These are phyloP conservation scores for Podospora pseudoanserina DNA, from an alignment of 495 filamentous ascomycete genomes.

Conservation along the genomic window DNA sequence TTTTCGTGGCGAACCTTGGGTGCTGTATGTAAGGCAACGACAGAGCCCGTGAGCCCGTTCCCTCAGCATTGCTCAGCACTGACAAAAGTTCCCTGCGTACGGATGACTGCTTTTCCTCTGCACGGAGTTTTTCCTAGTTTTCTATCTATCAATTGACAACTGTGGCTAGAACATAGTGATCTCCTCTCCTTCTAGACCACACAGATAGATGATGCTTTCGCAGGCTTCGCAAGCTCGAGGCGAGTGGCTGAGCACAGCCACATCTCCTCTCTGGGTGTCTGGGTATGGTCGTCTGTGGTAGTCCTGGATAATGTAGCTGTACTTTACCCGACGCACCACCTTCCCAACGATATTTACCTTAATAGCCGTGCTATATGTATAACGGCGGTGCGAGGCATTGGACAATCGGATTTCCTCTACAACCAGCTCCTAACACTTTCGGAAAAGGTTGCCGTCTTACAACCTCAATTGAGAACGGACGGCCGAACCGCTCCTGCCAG, in stretches of 20 bases:
- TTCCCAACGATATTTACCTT: not conserved
- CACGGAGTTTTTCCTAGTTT: too few species aligned
- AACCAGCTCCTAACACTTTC: not conserved
- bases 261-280: not conserved
- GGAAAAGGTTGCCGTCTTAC: not conserved
- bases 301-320: constrained; percentile 1
- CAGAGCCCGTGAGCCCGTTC: too few species aligned
- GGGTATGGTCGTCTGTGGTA: not conserved
- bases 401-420: not conserved
- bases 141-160: too few species aligned
- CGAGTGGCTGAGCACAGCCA: not conserved
- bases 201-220: too few species aligned
- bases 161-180: too few species aligned
- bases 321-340: not conserved
- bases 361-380: not conserved
- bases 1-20: too few species aligned
- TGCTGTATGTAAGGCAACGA: too few species aligned
- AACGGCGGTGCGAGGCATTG: constrained; percentile 1
- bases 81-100: not conserved
- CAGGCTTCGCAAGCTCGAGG: not conserved
- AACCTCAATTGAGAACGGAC: not conserved
- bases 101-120: too few species aligned
- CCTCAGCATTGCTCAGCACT: not conserved
- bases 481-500: not conserved
- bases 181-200: too few species aligned